Conservation (phyloP, 768 basidiomycete species). For the Filobasidium wieringae region DNA sequence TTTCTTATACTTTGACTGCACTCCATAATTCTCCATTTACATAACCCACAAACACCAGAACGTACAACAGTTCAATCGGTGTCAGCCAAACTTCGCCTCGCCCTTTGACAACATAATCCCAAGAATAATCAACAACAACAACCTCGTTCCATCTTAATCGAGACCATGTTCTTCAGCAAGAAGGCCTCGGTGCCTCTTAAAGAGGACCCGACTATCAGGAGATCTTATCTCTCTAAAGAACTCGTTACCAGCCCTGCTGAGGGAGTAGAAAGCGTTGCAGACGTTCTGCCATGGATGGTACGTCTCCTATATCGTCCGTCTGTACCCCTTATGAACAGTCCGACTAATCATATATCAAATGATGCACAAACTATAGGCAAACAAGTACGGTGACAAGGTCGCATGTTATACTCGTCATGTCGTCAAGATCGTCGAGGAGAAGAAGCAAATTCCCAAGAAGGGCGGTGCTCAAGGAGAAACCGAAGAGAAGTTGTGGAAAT, state of each 20-base stretch:
- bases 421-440: constrained; percentile 35
- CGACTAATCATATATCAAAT: too few species aligned
- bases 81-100: too few species aligned
- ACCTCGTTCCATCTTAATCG: too few species aligned
- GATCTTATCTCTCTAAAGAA: constrained; percentile 28
- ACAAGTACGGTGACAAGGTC: constrained; percentile 26
- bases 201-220: constrained; percentile 24
- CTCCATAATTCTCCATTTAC: too few species aligned
- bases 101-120: too few species aligned
- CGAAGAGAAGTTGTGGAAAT: constrained; percentile 38
- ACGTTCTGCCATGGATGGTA: constrained; percentile 26
- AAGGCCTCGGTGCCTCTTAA: constrained; percentile 23
- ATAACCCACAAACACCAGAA: too few species aligned
- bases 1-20: too few species aligned
- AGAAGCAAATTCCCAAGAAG: constrained; percentile 26
- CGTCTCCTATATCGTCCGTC: constrained; percentile 9
- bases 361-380: constrained; percentile 21
- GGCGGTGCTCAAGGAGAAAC: constrained; percentile 25
- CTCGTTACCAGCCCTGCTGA: constrained; percentile 28
- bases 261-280: constrained; percentile 28
- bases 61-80: too few species aligned
- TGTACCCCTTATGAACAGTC: too few species aligned
- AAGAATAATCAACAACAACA: too few species aligned
- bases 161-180: background rate
- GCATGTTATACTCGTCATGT: constrained; percentile 28